Evolutionary conservation across 306 rosid genomes (phyloP).

Genomic region (Gastrolobium villosum): DNA sequence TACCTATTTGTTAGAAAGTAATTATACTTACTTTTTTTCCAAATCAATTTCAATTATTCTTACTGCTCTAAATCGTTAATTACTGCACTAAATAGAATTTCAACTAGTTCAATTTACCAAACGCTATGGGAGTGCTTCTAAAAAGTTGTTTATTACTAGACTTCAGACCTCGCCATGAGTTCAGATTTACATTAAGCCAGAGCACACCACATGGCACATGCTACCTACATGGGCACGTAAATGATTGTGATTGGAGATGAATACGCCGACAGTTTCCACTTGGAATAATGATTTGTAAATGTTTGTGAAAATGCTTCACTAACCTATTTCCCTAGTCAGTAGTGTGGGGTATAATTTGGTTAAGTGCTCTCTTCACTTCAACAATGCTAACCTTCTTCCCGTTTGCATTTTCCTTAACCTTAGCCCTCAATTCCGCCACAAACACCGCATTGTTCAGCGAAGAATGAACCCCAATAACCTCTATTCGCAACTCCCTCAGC

Average conservation of each 20-base stretch:
- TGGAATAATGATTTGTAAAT: too few relatives aligned
- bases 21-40: not conserved
- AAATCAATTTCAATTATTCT: not conserved
- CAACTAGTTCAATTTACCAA: not conserved
- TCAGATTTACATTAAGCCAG: too few relatives aligned
- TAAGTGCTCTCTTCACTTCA: conserved; percentile 91
- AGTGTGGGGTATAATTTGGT: conserved; percentile 74
- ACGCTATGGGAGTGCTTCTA: too few relatives aligned
- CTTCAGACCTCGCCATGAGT: too few relatives aligned
- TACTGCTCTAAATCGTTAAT: not conserved
- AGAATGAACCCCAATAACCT: conserved; percentile 78
- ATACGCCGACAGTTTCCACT: too few relatives aligned
- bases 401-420: conserved; percentile 73
- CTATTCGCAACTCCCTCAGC: conserved; percentile 75
- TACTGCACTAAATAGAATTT: not conserved
- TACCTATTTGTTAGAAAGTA: not conserved
- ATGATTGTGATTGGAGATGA: too few relatives aligned
- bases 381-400: conserved; percentile 88
- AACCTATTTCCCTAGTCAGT: conserved; percentile 33
- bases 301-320: too few relatives aligned
- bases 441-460: conserved; percentile 72
- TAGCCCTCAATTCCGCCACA: conserved; percentile 80
- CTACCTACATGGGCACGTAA: too few relatives aligned
- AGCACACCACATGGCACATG: too few relatives aligned
- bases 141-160: too few relatives aligned